phyloP scores from a whole-genome alignment of 305 asterid species.

The Fraxinus velutina region DNA sequence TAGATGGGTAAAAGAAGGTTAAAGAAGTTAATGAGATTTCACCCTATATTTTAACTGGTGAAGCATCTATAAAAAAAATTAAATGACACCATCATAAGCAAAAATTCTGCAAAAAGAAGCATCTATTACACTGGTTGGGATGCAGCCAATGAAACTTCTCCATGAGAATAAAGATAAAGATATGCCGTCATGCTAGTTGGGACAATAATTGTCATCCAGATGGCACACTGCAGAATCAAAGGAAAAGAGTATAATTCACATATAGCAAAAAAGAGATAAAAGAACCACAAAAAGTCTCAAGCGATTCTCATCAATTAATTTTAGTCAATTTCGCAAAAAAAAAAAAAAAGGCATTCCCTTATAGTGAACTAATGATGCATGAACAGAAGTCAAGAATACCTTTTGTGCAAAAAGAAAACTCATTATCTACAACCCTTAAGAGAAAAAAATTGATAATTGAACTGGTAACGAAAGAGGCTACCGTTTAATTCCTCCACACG shows the following conservation, averaged over 20 bases:
- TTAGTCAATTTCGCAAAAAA: not conserved
- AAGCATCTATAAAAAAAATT: slow-evolving; percentile 22
- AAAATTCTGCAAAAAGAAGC: slow-evolving; percentile 49
- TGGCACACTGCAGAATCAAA: slow-evolving; percentile 71
- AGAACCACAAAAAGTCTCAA: not conserved
- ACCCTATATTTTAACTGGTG: slow-evolving; percentile 5
- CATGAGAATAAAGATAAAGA: slow-evolving; percentile 94
- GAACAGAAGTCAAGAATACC: not conserved
- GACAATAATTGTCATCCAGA: slow-evolving; percentile 93
- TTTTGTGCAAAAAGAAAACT: not conserved
- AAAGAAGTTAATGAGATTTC: slow-evolving; percentile 5
- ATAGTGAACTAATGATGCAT: not conserved
- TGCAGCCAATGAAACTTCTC: slow-evolving; percentile 95
- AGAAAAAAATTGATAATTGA: not conserved
- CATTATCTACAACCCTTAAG: not conserved
- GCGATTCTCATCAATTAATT: not conserved
- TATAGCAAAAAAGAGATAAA: not conserved
- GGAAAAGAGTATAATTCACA: slow-evolving; percentile 18
- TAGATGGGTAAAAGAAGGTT: not conserved
- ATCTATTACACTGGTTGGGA: slow-evolving; percentile 99
- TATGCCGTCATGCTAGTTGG: slow-evolving; percentile 99
- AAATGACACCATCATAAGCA: slow-evolving; percentile 4
- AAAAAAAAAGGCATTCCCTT: not conserved
- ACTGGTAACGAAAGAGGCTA: not conserved
- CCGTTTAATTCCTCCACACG: not conserved